Evolutionary conservation across 2,329 filamentous ascomycete genomes (phyloP).

Genomic region (Colletotrichum sp.): DNA sequence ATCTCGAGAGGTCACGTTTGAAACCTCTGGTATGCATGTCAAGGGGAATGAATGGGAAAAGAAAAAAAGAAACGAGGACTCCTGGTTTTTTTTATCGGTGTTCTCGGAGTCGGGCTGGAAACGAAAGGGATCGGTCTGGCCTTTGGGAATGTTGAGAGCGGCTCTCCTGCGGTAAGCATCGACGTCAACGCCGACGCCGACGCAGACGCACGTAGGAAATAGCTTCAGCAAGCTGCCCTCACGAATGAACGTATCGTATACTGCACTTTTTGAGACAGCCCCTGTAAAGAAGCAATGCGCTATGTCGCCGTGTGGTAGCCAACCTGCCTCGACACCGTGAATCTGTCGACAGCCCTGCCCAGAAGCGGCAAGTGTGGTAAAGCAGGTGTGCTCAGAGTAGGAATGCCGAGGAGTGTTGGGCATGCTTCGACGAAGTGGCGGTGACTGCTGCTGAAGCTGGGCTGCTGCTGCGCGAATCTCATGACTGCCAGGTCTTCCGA

Average conservation of each 20-base stretch:
- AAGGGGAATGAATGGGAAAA: neutral
- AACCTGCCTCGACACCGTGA: neutral
- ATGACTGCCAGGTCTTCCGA: slow-evolving; percentile 10
- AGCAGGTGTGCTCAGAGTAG: neutral
- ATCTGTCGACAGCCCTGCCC: neutral
- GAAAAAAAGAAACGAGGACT: slow-evolving; percentile 3
- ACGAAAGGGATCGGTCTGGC: slow-evolving; percentile 17
- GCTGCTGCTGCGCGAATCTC: slow-evolving; percentile 7
- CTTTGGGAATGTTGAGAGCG: slow-evolving; percentile 15
- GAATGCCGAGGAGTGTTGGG: neutral
- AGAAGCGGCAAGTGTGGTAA: neutral
- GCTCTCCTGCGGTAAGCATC: slow-evolving; percentile 13
- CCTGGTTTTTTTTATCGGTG: neutral
- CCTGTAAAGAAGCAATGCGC: neutral
- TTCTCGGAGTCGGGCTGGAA: neutral
- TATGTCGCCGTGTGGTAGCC: neutral
- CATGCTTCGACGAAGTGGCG: slow-evolving; percentile 6
- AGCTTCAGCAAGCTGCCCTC: slow-evolving; percentile 16
- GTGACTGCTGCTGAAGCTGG: slow-evolving; percentile 4
- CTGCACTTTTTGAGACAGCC: neutral
- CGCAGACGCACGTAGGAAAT: slow-evolving; percentile 16
- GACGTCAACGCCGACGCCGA: neutral
- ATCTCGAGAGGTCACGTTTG: slow-evolving; percentile 1
- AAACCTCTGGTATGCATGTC: slow-evolving; percentile 3
- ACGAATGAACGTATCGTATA: slow-evolving; percentile 18